Conservation (phyloP, 495 filamentous ascomycete genomes). For the Copromyces sp. region DNA sequence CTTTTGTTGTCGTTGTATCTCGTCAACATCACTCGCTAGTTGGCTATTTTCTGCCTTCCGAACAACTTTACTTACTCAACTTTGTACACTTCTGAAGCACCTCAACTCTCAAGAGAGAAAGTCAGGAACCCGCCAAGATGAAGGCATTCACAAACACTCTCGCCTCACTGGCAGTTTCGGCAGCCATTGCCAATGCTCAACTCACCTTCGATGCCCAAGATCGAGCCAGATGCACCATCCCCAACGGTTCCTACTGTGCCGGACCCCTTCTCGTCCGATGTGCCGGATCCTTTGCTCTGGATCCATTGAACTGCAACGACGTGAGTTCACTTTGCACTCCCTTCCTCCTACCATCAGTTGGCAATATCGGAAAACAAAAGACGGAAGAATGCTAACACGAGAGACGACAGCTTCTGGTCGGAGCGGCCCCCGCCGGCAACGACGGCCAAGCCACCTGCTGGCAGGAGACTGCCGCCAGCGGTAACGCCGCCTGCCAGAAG, state of each 20-base stretch:
- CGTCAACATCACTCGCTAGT: background rate
- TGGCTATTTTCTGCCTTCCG: background rate
- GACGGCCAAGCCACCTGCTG: constrained; percentile 15
- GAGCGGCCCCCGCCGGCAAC: constrained; percentile 17
- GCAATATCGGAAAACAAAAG: background rate
- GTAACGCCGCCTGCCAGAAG: constrained; percentile 27
- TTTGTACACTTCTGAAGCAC: background rate
- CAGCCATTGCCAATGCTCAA: constrained; percentile 18
- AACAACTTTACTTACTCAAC: background rate
- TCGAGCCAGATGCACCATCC: constrained; percentile 11
- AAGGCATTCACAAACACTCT: constrained; percentile 18
- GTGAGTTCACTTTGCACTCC: constrained; percentile 2
- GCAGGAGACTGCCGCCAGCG: constrained; percentile 10
- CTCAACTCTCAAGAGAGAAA: background rate
- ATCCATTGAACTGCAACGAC: constrained; percentile 18
- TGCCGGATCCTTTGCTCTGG: constrained; percentile 8
- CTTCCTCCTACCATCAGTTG: background rate
- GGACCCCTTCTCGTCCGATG: constrained; percentile 24
- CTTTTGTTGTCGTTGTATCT: background rate
- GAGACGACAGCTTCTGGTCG: constrained; percentile 18
- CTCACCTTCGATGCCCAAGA: constrained; percentile 10
- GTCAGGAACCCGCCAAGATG: constrained; percentile 9
- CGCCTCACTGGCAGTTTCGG: constrained; percentile 12
- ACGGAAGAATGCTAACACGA: background rate
- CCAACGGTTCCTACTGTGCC: constrained; percentile 22